Evolutionary conservation across 202 grass and related monocot species (phyloP), one percentile per base, ranked within the genome.

Genomic region (Elaeis oleifera): DNA sequence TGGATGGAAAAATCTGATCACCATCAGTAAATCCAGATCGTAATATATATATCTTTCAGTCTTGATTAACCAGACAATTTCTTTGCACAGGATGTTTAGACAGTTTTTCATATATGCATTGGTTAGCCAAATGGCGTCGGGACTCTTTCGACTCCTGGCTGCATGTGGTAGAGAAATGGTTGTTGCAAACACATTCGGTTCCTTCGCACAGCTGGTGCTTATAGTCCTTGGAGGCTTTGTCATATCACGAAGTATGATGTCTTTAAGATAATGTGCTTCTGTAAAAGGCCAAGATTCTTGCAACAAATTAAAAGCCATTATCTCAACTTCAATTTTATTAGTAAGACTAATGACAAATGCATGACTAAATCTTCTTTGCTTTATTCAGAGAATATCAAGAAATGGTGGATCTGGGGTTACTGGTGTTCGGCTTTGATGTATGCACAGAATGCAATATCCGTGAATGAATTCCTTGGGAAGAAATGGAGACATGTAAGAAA

Each of bases 341-440:
- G 36, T 3, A 13, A 44, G 36, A 13, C 9, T 44, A 14, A 13
- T 44, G 36, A 44, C 36, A 14, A 44, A 44, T 44, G 36, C 36
- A 44, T 44, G 36, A 44, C 36, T 14, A 44, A 44, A 44, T 54
- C 54, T 58, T 54, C 53, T 29, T 70, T 56, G 23, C 70, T 74
- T 80, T 11, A 51, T 61, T 74, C 60, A 90, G 87, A 86, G 16
- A 74, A 79, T 50, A 83, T 90, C 54, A 90, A 73, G 61, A 90
- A 86, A 77, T 86, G 79, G 73, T 90, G 87, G 87, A 86, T 80
- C 48, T 90, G 87, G 83, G 87, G 79, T 36, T 86, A 86, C 29
- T 90, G 83, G 83, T 68, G 71, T 63, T 83, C 79, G 55, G 79
- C 67, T 32, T 49, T 27, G 6, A 80, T 68, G 82, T 85, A 85